Conservation (phyloP, 2,329 filamentous ascomycete species). For the Alternaria sp. region DNA sequence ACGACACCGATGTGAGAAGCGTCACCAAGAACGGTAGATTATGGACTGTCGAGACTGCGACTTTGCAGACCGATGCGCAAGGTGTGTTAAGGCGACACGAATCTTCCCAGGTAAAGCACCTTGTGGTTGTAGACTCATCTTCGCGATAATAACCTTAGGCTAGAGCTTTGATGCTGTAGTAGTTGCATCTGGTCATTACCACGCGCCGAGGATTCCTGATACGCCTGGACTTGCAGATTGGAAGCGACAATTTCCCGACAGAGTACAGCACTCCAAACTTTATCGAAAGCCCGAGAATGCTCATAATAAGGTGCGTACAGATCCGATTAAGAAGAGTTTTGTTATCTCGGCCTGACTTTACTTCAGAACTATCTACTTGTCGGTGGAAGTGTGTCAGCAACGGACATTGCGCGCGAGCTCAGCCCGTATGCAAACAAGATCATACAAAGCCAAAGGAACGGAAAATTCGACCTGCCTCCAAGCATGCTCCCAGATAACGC, state of each 20-base stretch:
- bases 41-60: slow-evolving; percentile 64
- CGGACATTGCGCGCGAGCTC: slow-evolving; percentile 64
- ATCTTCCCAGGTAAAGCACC: slow-evolving; percentile 10
- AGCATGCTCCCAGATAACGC: slow-evolving; percentile 63
- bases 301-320: slow-evolving; percentile 56
- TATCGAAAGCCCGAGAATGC: slow-evolving; percentile 59
- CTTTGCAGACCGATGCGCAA: slow-evolving; percentile 40
- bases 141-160: neutral
- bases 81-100: slow-evolving; percentile 16
- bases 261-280: slow-evolving; percentile 61
- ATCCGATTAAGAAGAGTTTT: no score
- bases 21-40: slow-evolving; percentile 56
- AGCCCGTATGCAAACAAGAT: slow-evolving; percentile 54
- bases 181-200: slow-evolving; percentile 65
- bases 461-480: slow-evolving; percentile 66
- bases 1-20: slow-evolving; percentile 67
- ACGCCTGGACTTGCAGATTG: slow-evolving; percentile 58
- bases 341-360: neutral
- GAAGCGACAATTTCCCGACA: slow-evolving; percentile 56
- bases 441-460: slow-evolving; percentile 67
- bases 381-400: slow-evolving; percentile 64
- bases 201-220: slow-evolving; percentile 59
- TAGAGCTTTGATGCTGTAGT: slow-evolving; percentile 61
- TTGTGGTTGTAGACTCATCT: fast-evolving
- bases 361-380: slow-evolving; percentile 61